Evolutionary conservation across 495 filamentous ascomycete genomes (phyloP).

Genomic region (Aspergillus kassunensis): DNA sequence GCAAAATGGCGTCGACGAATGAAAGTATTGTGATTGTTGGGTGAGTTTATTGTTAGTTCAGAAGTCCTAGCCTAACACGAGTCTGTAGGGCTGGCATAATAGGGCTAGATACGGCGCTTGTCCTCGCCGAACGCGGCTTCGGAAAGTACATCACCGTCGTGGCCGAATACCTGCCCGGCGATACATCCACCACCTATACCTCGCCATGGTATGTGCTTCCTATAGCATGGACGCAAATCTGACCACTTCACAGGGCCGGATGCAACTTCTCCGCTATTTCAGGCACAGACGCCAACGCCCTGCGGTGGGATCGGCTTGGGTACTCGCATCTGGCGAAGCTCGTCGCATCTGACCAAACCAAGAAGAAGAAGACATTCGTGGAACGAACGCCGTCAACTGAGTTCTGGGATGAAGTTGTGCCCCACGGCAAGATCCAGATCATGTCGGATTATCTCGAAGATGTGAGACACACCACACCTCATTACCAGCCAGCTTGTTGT

Average conservation of each 20-base stretch:
- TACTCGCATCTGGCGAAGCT: neutral
- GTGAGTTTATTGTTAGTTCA: no score
- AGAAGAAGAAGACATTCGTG: neutral
- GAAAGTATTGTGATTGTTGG: no score
- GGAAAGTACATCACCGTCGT: neutral
- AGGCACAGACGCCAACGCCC: neutral
- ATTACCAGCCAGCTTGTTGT: neutral
- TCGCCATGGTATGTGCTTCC: neutral
- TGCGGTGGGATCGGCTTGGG: neutral
- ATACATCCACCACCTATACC: neutral
- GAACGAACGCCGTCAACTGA: neutral
- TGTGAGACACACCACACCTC: neutral
- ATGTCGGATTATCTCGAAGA: neutral
- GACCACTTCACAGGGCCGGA: neutral
- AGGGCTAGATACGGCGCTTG: neutral
- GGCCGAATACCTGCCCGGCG: neutral
- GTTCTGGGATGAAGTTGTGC: neutral
- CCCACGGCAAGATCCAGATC: neutral
- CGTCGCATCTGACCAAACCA: neutral
- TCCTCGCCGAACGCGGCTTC: neutral
- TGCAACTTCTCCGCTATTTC: neutral
- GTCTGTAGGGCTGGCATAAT: neutral
- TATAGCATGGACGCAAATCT: neutral
- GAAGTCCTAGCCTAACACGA: no score
- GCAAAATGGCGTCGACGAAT: no score